Evolutionary conservation across 2,329 filamentous ascomycete genomes (phyloP).

Genomic region (Colletotrichum sp.): DNA sequence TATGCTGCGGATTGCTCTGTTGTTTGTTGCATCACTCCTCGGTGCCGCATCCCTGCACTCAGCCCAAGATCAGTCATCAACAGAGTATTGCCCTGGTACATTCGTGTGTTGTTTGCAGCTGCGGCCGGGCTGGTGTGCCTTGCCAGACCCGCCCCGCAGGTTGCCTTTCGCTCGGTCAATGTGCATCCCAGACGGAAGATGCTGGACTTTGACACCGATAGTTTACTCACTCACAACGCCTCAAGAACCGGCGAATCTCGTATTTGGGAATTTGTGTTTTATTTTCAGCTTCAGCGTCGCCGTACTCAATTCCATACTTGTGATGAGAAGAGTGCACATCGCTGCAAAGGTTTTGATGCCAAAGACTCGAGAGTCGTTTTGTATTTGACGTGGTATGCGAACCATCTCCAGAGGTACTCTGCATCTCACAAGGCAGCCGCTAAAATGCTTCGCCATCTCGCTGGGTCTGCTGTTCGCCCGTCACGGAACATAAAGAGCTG

Average conservation of each 20-base stretch:
- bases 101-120: not conserved
- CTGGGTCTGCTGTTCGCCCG: accelerated
- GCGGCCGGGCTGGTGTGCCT: not conserved
- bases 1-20: not conserved
- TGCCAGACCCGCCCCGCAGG: not conserved
- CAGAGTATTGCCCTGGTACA: not conserved
- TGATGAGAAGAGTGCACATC: too few species aligned
- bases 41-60: not conserved
- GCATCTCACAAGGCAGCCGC: not conserved
- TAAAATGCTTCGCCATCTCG: not conserved
- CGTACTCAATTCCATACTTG: too few species aligned
- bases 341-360: too few species aligned
- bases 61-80: not conserved
- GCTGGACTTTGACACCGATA: not conserved
- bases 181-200: not conserved
- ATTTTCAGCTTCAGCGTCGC: too few species aligned
- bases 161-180: not conserved
- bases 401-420: not conserved
- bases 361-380: too few species aligned
- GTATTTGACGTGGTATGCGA: not conserved
- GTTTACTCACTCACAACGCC: too few species aligned
- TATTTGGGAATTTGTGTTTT: too few species aligned
- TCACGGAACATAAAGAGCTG: not conserved
- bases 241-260: too few species aligned
- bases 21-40: not conserved